phyloP scores from a whole-genome alignment of 495 filamentous ascomycete genomes.

The Bacidia rubella region DNA sequence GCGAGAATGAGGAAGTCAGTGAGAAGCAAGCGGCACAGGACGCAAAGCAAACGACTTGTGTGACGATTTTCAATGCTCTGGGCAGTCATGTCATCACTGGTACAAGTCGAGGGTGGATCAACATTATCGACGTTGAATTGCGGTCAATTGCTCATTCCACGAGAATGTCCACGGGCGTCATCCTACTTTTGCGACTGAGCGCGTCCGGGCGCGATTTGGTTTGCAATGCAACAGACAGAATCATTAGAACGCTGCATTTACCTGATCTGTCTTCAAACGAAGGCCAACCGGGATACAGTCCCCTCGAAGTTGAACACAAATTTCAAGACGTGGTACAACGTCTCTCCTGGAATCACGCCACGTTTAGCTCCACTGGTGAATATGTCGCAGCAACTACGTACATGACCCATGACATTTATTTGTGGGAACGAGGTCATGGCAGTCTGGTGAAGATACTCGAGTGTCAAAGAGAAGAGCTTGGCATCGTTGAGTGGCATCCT shows the following conservation, averaged over 20 bases:
- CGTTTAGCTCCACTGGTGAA: constrained; percentile 85
- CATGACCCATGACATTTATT: constrained; percentile 96
- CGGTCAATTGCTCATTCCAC: constrained; percentile 72
- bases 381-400: constrained; percentile 86
- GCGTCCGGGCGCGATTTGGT: constrained; percentile 74
- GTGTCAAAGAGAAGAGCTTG: constrained; percentile 86
- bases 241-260: constrained; percentile 77
- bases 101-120: constrained; percentile 88
- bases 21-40: constrained; percentile 85
- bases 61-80: constrained; percentile 68
- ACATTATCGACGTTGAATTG: constrained; percentile 74
- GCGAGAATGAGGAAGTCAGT: constrained; percentile 46
- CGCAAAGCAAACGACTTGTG: constrained; percentile 85
- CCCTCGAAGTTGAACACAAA: constrained; percentile 88
- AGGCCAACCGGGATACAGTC: constrained; percentile 41
- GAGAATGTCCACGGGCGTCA: constrained; percentile 64
- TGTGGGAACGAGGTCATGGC: constrained; percentile 93
- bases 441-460: constrained; percentile 92
- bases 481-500: constrained; percentile 94
- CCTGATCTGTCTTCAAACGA: constrained; percentile 46
- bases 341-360: constrained; percentile 87
- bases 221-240: constrained; percentile 79
- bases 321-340: constrained; percentile 96
- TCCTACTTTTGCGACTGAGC: constrained; percentile 76
- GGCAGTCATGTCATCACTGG: constrained; percentile 82